Evolutionary conservation across 768 basidiomycete genomes (phyloP).

Genomic region (Clathrus columnatus): DNA sequence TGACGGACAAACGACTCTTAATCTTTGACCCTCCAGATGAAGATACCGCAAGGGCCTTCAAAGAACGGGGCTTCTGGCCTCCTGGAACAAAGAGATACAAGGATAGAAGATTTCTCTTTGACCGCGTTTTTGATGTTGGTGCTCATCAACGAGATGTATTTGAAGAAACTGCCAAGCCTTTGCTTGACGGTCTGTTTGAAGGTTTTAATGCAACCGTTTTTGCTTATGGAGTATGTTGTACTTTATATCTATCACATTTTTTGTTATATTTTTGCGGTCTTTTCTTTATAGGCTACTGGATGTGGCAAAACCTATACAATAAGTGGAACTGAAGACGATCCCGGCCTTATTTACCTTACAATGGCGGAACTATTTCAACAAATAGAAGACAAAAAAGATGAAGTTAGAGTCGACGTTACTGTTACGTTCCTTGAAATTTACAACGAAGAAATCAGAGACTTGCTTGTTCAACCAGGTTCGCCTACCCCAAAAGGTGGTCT

Average conservation of each 20-base stretch:
- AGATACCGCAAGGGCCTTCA: conserved; percentile 69
- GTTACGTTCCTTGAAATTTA: conserved; percentile 98
- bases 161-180: conserved; percentile 73
- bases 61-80: conserved; percentile 77
- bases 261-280: not conserved
- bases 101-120: conserved; percentile 95
- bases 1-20: conserved; percentile 89
- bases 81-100: conserved; percentile 91
- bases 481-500: conserved; percentile 72
- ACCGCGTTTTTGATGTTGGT: conserved; percentile 79
- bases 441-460: conserved; percentile 96
- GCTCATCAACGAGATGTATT: conserved; percentile 84
- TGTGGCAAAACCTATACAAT: conserved; percentile 99
- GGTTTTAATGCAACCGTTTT: conserved; percentile 98
- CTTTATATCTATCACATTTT: conserved; percentile 3
- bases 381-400: conserved; percentile 80
- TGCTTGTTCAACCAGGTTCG: conserved; percentile 68
- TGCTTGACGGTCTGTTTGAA: conserved; percentile 78
- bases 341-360: conserved; percentile 91
- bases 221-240: conserved; percentile 85
- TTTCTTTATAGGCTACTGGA: conserved; percentile 78
- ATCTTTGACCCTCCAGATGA: conserved; percentile 95
- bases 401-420: conserved; percentile 78
- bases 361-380: conserved; percentile 95
- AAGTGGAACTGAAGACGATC: conserved; percentile 80